Percentiles rank a stretch among this genome's conserved stretches.
Evolutionary conservation across 768 basidiomycete genomes (phyloP).

Genomic region (Suillus sp.): DNA sequence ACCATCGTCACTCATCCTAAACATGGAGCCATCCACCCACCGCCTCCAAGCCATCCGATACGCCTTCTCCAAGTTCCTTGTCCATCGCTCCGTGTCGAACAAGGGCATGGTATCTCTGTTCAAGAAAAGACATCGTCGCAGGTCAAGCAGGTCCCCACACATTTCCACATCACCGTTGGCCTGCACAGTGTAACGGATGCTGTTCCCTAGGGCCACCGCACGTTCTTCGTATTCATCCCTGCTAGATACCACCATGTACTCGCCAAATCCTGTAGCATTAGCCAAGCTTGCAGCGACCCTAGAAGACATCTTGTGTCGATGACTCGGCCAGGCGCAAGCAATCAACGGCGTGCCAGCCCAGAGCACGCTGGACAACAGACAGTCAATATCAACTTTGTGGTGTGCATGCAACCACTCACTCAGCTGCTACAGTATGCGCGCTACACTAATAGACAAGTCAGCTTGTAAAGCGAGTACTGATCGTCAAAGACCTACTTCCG

Average conservation of each 20-base stretch:
- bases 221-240: slow-evolving; percentile 48
- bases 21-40: slow-evolving; percentile 47
- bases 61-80: slow-evolving; percentile 48
- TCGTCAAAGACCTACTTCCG: slow-evolving; percentile 38
- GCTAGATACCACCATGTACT: slow-evolving; percentile 47
- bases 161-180: slow-evolving; percentile 21
- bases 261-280: slow-evolving; percentile 48
- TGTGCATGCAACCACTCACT: slow-evolving; percentile 35
- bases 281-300: slow-evolving; percentile 52
- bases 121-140: slow-evolving; percentile 45
- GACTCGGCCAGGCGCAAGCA: slow-evolving; percentile 46
- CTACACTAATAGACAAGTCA: slow-evolving; percentile 40
- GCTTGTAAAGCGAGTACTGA: background rate
- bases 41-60: slow-evolving; percentile 46
- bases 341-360: slow-evolving; percentile 55
- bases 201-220: slow-evolving; percentile 42
- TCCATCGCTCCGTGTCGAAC: slow-evolving; percentile 53
- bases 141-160: slow-evolving; percentile 39
- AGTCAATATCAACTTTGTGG: slow-evolving; percentile 9
- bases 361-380: slow-evolving; percentile 39
- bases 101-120: slow-evolving; percentile 44
- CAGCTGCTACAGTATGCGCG: slow-evolving; percentile 53
- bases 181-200: slow-evolving; percentile 22
- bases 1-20: slow-evolving; percentile 34
- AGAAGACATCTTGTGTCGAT: slow-evolving; percentile 51